phyloP scores from a whole-genome alignment of 495 filamentous ascomycete genomes.

The Aspergillus cavernicola region DNA sequence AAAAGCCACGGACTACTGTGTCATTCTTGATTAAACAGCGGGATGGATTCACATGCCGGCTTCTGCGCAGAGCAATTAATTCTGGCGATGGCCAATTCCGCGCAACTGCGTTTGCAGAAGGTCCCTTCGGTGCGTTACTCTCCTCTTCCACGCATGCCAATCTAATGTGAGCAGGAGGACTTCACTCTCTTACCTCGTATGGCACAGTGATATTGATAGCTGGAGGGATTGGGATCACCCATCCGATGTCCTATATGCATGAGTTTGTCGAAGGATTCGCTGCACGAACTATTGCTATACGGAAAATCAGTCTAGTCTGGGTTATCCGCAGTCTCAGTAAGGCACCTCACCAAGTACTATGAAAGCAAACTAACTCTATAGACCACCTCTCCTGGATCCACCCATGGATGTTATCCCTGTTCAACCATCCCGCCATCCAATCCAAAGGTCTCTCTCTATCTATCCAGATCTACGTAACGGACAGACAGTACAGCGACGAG shows the following conservation, averaged over 20 bases:
- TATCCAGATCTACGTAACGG: conserved; percentile 35
- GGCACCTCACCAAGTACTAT: neutral
- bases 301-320: conserved; percentile 39
- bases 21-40: conserved; percentile 52
- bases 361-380: conserved; percentile 10
- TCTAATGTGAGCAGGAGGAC: conserved; percentile 32
- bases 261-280: conserved; percentile 44
- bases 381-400: conserved; percentile 45
- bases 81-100: conserved; percentile 37
- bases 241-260: conserved; percentile 52
- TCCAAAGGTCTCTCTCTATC: conserved; percentile 32
- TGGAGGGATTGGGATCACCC: conserved; percentile 58
- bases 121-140: conserved; percentile 47
- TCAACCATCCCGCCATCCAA: conserved; percentile 32
- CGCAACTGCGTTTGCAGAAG: conserved; percentile 50
- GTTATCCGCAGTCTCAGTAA: conserved; percentile 40
- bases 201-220: conserved; percentile 54
- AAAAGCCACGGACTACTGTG: conserved; percentile 37
- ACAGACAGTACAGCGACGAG: conserved; percentile 25
- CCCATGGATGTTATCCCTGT: conserved; percentile 40
- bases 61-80: conserved; percentile 43
- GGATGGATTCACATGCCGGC: conserved; percentile 50
- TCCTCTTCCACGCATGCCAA: conserved; percentile 1
- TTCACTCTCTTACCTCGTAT: conserved; percentile 49
- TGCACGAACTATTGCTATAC: conserved; percentile 38